These are phyloP conservation scores for Puccinia sorghi DNA, from an alignment of 1,284 basidiomycete species.

Conservation along the genomic window DNA sequence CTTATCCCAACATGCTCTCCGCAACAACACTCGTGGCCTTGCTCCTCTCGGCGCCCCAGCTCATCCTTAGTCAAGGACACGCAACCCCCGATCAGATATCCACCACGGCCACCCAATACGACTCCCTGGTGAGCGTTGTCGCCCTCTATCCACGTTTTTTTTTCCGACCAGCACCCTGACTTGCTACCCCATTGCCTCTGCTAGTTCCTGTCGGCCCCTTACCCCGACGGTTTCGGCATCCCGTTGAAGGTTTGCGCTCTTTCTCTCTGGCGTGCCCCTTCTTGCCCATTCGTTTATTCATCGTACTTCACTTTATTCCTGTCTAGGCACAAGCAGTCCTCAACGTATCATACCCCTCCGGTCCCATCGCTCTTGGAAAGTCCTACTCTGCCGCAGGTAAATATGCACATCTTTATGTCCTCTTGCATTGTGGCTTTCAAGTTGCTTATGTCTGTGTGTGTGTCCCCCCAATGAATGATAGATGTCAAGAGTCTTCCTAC, in stretches of 20 bases:
- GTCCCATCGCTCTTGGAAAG: not conserved
- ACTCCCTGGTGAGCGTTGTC: not conserved
- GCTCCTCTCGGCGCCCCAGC: not conserved
- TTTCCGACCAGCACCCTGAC: not conserved
- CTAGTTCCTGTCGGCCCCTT: slow-evolving; percentile 21
- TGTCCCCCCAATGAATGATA: not conserved
- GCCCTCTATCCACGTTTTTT: not conserved
- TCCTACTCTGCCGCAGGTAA: slow-evolving; percentile 19
- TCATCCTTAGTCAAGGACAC: not conserved
- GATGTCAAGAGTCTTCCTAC: slow-evolving; percentile 32
- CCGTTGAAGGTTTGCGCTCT: slow-evolving; percentile 9
- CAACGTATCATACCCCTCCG: slow-evolving; percentile 22
- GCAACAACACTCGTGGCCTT: not conserved
- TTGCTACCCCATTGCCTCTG: not conserved
- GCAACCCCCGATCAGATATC: slow-evolving; percentile 7
- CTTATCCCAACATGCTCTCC: not conserved
- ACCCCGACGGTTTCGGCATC: slow-evolving; percentile 46
- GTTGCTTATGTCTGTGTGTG: not conserved
- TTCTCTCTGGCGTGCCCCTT: no score
- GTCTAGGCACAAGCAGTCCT: slow-evolving; percentile 18
- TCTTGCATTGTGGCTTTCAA: not conserved
- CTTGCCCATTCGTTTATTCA: no score
- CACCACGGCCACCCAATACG: not conserved
- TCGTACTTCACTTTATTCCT: not conserved
- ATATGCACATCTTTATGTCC: no score